Evolutionary conservation across 225 moss, liverwort and hornwort genomes (phyloP).

Genomic region (Antitrichia curtipendula): DNA sequence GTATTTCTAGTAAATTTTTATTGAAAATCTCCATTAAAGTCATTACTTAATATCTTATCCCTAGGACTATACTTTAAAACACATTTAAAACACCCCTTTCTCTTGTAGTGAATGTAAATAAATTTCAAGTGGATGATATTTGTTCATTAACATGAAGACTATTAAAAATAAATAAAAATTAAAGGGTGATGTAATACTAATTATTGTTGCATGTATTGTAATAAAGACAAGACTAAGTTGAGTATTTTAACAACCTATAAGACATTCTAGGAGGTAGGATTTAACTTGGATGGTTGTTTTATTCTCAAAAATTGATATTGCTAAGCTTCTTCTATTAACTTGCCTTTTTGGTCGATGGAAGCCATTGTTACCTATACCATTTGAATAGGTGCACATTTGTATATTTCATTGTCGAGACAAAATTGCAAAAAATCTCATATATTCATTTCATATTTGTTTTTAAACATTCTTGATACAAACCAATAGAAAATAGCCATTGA

Average conservation of each 20-base stretch:
- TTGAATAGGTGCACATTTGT: background rate
- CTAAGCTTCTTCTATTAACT: background rate
- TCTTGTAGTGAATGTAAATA: no score
- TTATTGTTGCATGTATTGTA: background rate
- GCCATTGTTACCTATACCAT: background rate
- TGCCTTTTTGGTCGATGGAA: background rate
- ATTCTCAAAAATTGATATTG: background rate
- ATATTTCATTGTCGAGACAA: background rate
- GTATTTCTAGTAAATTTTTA: no score
- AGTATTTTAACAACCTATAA: background rate
- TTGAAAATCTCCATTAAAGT: no score
- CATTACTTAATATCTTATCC: no score
- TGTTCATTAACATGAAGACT: background rate
- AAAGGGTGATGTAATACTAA: background rate
- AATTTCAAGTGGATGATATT: background rate
- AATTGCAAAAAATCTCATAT: no score
- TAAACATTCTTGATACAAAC: rapidly evolving
- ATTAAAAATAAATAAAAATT: background rate
- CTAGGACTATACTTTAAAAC: no score
- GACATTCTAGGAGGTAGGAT: background rate
- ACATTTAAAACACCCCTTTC: no score
- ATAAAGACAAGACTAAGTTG: background rate
- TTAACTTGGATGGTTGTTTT: background rate
- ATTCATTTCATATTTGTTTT: background rate
- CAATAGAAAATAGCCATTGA: background rate